Conservation (phyloP, 2,329 filamentous ascomycete genomes). For the Talaromyces albobiverticillius region DNA sequence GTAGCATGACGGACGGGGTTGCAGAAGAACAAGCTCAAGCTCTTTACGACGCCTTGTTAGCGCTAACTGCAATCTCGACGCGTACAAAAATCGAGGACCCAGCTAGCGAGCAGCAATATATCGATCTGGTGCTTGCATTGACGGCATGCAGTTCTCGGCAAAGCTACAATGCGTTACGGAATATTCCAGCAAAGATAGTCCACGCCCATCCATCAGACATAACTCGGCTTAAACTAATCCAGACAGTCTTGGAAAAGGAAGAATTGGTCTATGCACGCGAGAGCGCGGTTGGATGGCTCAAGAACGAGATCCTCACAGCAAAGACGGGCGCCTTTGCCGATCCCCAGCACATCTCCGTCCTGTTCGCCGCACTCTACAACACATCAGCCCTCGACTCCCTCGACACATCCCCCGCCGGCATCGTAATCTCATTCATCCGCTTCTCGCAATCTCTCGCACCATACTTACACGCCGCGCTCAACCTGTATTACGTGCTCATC, state of each 20-base stretch:
- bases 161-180: slow-evolving; percentile 35
- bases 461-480: slow-evolving; percentile 56
- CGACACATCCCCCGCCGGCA: slow-evolving; percentile 31
- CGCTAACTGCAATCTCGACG: slow-evolving; percentile 51
- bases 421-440: slow-evolving; percentile 46
- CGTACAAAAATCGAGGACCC: slow-evolving; percentile 46
- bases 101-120: slow-evolving; percentile 50
- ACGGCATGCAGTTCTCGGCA: slow-evolving; percentile 37
- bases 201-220: slow-evolving; percentile 53
- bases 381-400: slow-evolving; percentile 43
- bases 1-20: slow-evolving; percentile 35
- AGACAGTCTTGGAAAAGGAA: slow-evolving; percentile 54
- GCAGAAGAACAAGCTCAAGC: slow-evolving; percentile 49
- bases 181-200: slow-evolving; percentile 37
- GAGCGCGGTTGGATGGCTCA: slow-evolving; percentile 59
- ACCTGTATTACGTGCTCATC: slow-evolving; percentile 58
- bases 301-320: slow-evolving; percentile 52
- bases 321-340: slow-evolving; percentile 36
- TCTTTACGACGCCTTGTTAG: slow-evolving; percentile 54
- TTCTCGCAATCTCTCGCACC: slow-evolving; percentile 46
- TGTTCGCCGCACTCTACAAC: slow-evolving; percentile 54
- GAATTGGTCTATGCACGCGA: slow-evolving; percentile 55
- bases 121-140: slow-evolving; percentile 49
- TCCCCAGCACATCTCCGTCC: slow-evolving; percentile 34
- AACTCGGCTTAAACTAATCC: slow-evolving; percentile 53